phyloP scores from a whole-genome alignment of 495 filamentous ascomycete species.

The Neurospora sp. region DNA sequence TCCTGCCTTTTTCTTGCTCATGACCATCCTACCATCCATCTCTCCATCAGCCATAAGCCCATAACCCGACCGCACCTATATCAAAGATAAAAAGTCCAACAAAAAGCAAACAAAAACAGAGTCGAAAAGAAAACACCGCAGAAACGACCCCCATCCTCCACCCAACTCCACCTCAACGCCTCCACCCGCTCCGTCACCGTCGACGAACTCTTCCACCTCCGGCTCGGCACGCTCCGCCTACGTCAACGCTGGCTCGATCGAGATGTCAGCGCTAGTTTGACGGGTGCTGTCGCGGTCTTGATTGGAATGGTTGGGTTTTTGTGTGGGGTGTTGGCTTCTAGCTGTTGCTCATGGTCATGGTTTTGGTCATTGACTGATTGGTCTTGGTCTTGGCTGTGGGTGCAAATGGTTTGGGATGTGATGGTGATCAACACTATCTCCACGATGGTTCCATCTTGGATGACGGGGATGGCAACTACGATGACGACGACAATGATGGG shows the following conservation, averaged over 20 bases:
- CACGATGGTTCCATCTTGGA: neutral
- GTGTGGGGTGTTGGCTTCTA: slow-evolving; percentile 3
- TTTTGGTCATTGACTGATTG: neutral
- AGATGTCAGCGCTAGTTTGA: slow-evolving; percentile 12
- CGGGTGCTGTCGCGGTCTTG: slow-evolving; percentile 2
- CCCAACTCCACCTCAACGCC: neutral
- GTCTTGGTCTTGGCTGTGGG: neutral
- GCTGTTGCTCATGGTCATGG: neutral
- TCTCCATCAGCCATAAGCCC: neutral
- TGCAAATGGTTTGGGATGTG: neutral
- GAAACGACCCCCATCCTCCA: neutral
- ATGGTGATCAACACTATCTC: neutral
- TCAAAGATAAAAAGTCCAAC: neutral
- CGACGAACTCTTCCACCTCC: slow-evolving; percentile 20
- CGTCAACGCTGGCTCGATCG: slow-evolving; percentile 16
- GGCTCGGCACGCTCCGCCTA: slow-evolving; percentile 11
- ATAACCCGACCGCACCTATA: neutral
- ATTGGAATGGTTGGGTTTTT: slow-evolving; percentile 7
- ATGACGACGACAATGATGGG: neutral
- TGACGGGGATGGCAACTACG: neutral
- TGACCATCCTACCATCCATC: neutral
- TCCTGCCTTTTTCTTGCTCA: neutral
- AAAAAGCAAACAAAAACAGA: slow-evolving; percentile 8
- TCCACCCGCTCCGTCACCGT: slow-evolving; percentile 1
- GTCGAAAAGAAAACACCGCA: slow-evolving; percentile 16